These are phyloP conservation scores for Ilyonectria robusta DNA, from an alignment of 2,329 filamentous ascomycete genomes.

Conservation along the genomic window DNA sequence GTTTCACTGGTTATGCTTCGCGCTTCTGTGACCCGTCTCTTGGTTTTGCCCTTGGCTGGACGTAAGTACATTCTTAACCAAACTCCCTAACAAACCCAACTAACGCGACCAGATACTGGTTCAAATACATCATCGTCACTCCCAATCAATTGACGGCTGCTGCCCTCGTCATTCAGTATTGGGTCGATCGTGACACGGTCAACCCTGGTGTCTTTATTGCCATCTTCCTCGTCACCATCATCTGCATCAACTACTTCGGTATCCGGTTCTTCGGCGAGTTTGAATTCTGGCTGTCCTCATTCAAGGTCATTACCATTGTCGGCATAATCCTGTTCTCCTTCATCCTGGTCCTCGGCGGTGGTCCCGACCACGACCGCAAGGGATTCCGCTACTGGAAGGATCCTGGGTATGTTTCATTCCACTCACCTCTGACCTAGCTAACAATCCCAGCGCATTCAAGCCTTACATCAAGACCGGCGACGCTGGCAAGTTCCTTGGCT, in stretches of 20 bases:
- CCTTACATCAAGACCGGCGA: constrained; percentile 46
- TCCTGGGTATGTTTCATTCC: constrained; percentile 57
- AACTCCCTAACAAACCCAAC: not conserved
- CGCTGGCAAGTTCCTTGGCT: constrained; percentile 69
- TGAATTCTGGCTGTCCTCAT: constrained; percentile 73
- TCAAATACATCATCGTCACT: constrained; percentile 88
- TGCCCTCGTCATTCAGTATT: constrained; percentile 85
- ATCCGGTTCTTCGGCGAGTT: constrained; percentile 79
- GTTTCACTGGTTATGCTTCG: constrained; percentile 86
- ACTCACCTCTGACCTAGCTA: not conserved
- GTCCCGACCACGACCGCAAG: constrained; percentile 72
- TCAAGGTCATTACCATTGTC: constrained; percentile 78
- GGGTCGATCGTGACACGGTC: constrained; percentile 75
- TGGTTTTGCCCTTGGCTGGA: constrained; percentile 83
- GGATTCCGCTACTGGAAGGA: constrained; percentile 78
- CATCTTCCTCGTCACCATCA: constrained; percentile 74
- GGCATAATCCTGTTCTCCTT: constrained; percentile 77
- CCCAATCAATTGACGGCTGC: constrained; percentile 88
- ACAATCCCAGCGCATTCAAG: constrained; percentile 54
- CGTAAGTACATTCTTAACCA: constrained; percentile 59
- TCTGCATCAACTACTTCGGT: constrained; percentile 78
- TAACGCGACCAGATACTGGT: constrained; percentile 66
- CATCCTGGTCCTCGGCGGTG: constrained; percentile 75
- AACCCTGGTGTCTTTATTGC: constrained; percentile 88
- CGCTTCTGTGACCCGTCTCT: constrained; percentile 86